Percentiles rank a stretch among this genome's conserved stretches.
Conservation (phyloP, 73 alveolate species). For the Effrenium voratum region DNA sequence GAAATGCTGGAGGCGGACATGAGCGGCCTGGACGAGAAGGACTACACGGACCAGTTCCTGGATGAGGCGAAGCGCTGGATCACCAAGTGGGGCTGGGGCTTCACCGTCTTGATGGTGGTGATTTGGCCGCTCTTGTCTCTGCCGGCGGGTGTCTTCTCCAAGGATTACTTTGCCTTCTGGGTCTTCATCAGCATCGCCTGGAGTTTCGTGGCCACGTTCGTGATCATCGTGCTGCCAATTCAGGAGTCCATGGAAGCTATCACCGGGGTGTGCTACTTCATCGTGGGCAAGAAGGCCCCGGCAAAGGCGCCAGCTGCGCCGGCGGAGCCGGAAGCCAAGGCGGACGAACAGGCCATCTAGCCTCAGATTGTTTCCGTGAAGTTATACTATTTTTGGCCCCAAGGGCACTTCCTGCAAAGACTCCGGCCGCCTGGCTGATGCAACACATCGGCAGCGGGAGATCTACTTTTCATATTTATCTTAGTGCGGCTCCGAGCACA, state of each 20-base stretch:
- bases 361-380: too few relatives aligned
- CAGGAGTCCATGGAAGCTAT: conserved; percentile 23
- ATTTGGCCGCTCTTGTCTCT: not conserved
- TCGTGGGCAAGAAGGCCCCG: conserved; percentile 37
- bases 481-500: too few relatives aligned
- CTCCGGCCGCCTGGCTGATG: too few relatives aligned
- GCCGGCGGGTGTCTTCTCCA: not conserved
- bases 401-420: too few relatives aligned
- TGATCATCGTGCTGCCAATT: conserved; percentile 67
- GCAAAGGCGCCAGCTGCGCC: not conserved
- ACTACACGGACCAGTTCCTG: not conserved
- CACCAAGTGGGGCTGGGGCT: not conserved
- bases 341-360: too few relatives aligned
- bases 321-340: not conserved
- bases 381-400: too few relatives aligned
- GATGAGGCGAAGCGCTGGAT: not conserved
- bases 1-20: not conserved
- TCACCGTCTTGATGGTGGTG: not conserved
- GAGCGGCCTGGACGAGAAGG: not conserved
- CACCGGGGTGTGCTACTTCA: conserved; percentile 1
- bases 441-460: too few relatives aligned
- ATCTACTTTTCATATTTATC: too few relatives aligned
- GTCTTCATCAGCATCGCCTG: conserved; percentile 82
- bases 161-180: conserved; percentile 74
- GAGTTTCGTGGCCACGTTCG: conserved; percentile 80